Conservation (phyloP, 2,329 filamentous ascomycete genomes). For the Cytospora piceicola region DNA sequence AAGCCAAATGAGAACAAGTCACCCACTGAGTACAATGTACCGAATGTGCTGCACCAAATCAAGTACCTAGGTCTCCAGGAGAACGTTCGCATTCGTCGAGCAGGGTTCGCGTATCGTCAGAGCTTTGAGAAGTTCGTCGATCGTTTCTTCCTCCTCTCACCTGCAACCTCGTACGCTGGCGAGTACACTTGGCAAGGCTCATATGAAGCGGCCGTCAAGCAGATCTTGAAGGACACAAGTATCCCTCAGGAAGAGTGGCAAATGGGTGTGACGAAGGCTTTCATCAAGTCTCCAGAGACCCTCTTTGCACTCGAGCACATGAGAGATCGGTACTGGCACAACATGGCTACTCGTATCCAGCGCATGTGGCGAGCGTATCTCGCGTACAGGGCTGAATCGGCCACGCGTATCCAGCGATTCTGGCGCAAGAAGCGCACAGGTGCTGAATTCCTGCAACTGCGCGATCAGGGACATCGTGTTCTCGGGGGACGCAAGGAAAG, state of each 20-base stretch:
- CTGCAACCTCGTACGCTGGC: conserved; percentile 92
- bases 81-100: conserved; percentile 95
- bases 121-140: conserved; percentile 98
- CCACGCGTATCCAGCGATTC: conserved; percentile 90
- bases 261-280: conserved; percentile 94
- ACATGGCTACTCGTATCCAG: conserved; percentile 98
- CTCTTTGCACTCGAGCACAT: conserved; percentile 96
- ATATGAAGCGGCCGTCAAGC: conserved; percentile 81
- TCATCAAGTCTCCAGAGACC: conserved; percentile 97
- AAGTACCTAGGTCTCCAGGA: conserved; percentile 99
- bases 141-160: conserved; percentile 92
- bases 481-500: conserved; percentile 88
- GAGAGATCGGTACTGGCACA: conserved; percentile 98
- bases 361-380: conserved; percentile 96
- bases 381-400: conserved; percentile 88
- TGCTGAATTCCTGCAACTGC: conserved; percentile 83
- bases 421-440: conserved; percentile 94
- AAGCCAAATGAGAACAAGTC: conserved; percentile 99
- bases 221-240: conserved; percentile 94
- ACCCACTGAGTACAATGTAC: conserved; percentile 85
- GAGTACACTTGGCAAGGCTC: conserved; percentile 96
- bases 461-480: conserved; percentile 84
- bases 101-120: conserved; percentile 95
- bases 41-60: conserved; percentile 95
- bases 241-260: conserved; percentile 96